Base-by-base conservation (phyloP, 2,329 filamentous ascomycete genomes). In the Tolypocladium cylindrosporum region DNA sequence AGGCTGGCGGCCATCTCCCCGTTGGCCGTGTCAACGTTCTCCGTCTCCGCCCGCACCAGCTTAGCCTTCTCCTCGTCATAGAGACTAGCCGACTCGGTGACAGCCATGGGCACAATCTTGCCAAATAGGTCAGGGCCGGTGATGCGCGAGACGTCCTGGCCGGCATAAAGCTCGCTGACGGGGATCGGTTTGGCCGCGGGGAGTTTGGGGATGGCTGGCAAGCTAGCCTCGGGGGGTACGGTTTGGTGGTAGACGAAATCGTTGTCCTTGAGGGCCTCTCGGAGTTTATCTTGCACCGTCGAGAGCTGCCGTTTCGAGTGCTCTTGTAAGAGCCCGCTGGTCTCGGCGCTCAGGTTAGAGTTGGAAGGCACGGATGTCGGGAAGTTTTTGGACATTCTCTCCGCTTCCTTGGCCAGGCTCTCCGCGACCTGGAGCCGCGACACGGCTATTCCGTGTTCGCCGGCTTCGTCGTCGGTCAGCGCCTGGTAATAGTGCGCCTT, bases 21-120 rank as follows among this genome's bases (percentile, higher is more conserved):
- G 65, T 97, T 95, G 19, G 94, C 93, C 40, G 88, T 87, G 66
- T 97, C 93, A 1, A 96, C 92, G 64, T 90, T 86, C 72, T 99
- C 94, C 0, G 91, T 91, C 74, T 99, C 95, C 2, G 93, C 93
- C 58, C 94, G 85, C 45, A 97, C 86, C 58, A 99, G 76, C 72
- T 99, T 97, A 14, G 94, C 94, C 74, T 99, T 99, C 71, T 99
- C 94, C 73, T 99, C 94, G 63, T 97, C 94, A 70, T 99, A 99
- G 66, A 97, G 76, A 75, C 94, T 97, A 14, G 94, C 94, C 31
- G 91, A 95, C 72, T 99, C 93, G 0, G 94, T 99, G 1, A 99
- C 93, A 3, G 91, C 89, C 76, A 97, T 88, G 0, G 94, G 94
- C 2, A 97, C 90, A 60, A 99, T 96, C 71, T 96, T 96, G 64